Percentiles rank a stretch among this genome's conserved stretches.
These are phyloP conservation scores for Eimeria maxima DNA, from an alignment of 169 alveolate species.

Conservation along the genomic window DNA sequence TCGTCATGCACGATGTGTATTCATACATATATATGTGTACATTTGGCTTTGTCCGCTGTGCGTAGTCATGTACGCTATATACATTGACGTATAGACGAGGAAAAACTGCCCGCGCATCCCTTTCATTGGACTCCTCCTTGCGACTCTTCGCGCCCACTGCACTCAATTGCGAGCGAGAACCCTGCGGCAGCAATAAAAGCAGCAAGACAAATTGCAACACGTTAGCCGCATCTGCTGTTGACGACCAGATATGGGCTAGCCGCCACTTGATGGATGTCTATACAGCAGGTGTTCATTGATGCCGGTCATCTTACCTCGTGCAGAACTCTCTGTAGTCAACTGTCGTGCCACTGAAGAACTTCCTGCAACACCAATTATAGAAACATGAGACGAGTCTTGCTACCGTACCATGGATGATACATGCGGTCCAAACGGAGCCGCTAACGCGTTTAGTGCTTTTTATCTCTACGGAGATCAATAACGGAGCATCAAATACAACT, in stretches of 20 bases:
- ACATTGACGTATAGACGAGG: not conserved
- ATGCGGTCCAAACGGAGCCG: no score
- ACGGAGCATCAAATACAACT: not conserved
- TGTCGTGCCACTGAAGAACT: constrained; percentile 8
- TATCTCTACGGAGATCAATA: not conserved
- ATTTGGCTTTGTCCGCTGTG: constrained; percentile 43
- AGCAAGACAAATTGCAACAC: not conserved
- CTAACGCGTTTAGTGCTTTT: not conserved
- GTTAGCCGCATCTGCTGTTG: not conserved
- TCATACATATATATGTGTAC: not conserved
- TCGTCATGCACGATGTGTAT: not conserved
- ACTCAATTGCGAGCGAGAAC: constrained; percentile 58
- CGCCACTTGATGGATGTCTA: not conserved
- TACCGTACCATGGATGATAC: no score
- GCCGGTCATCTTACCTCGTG: not conserved
- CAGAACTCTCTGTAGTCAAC: constrained; percentile 73
- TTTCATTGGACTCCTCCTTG: not conserved
- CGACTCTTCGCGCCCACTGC: not conserved
- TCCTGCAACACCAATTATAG: not conserved
- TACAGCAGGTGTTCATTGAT: not conserved
- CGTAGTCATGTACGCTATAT: not conserved
- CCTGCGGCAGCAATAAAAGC: not conserved
- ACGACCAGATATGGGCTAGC: no score
- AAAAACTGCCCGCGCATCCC: not conserved
- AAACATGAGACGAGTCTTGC: not conserved